Conservation (phyloP, 768 basidiomycete genomes). For the Mycena kentingensis region DNA sequence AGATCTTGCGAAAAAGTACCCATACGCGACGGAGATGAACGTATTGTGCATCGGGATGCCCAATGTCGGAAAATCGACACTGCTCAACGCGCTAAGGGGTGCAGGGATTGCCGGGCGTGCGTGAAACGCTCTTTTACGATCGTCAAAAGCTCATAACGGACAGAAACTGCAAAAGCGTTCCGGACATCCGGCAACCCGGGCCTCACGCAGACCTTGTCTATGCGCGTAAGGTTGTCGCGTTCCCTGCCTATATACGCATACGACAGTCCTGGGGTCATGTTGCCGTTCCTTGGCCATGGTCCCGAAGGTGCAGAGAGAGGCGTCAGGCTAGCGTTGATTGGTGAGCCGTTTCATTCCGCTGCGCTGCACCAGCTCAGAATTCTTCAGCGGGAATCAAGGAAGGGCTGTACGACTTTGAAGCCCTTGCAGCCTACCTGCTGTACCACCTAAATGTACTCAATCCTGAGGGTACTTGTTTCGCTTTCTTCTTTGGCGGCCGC, state of each 20-base stretch:
- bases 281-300: constrained; percentile 90
- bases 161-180: constrained; percentile 85
- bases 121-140: constrained; percentile 31
- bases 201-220: constrained; percentile 85
- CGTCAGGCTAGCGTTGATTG: constrained; percentile 89
- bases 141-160: background rate
- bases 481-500: constrained; percentile 6
- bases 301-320: constrained; percentile 86
- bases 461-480: constrained; percentile 57
- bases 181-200: constrained; percentile 89
- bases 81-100: constrained; percentile 86
- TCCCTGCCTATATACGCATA: constrained; percentile 88
- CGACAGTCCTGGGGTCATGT: constrained; percentile 96
- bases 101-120: constrained; percentile 86
- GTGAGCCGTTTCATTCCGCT: constrained; percentile 49
- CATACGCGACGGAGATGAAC: constrained; percentile 75
- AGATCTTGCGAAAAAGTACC: constrained; percentile 60
- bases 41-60: constrained; percentile 98
- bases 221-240: constrained; percentile 79
- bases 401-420: constrained; percentile 82
- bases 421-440: constrained; percentile 82
- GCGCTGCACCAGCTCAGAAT: background rate
- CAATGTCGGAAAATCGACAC: constrained; percentile 95
- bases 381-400: constrained; percentile 88
- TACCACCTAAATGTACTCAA: constrained; percentile 82